phyloP scores from a whole-genome alignment of 129 eudicot genomes.

The Centaurea solstitialis region DNA sequence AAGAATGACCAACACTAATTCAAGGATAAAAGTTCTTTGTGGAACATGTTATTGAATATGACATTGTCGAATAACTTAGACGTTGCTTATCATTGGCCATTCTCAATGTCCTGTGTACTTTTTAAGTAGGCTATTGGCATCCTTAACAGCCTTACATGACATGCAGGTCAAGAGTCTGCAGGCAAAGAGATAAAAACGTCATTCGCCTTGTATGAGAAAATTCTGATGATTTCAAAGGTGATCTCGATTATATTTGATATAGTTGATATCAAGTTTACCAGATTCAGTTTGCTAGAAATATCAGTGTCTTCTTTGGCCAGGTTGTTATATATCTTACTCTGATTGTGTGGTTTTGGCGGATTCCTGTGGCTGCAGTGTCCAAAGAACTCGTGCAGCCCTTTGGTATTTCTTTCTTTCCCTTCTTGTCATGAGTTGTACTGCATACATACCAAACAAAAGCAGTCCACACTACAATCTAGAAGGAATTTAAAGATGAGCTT shows the following conservation, averaged over 20 bases:
- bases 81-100: background rate
- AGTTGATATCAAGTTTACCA: constrained; percentile 3
- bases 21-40: background rate
- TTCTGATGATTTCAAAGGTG: constrained; percentile 54
- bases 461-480: constrained; percentile 8
- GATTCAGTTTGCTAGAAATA: constrained; percentile 21
- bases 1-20: background rate
- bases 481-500: constrained; percentile 7
- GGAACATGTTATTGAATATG: background rate
- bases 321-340: constrained; percentile 43
- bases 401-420: constrained; percentile 43
- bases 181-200: constrained; percentile 47
- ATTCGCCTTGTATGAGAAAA: constrained; percentile 40
- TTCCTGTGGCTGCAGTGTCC: constrained; percentile 73
- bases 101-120: background rate
- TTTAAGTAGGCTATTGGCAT: background rate
- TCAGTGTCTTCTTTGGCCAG: constrained; percentile 26
- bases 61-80: background rate
- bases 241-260: constrained; percentile 5
- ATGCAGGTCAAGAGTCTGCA: constrained; percentile 59
- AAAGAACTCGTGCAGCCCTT: constrained; percentile 76
- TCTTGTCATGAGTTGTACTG: background rate
- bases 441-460: constrained; percentile 11
- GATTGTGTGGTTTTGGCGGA: constrained; percentile 63
- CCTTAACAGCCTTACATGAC: constrained; percentile 17